Evolutionary conservation across 1,284 basidiomycete species (phyloP).

Genomic region (Puccinia sorghi): DNA sequence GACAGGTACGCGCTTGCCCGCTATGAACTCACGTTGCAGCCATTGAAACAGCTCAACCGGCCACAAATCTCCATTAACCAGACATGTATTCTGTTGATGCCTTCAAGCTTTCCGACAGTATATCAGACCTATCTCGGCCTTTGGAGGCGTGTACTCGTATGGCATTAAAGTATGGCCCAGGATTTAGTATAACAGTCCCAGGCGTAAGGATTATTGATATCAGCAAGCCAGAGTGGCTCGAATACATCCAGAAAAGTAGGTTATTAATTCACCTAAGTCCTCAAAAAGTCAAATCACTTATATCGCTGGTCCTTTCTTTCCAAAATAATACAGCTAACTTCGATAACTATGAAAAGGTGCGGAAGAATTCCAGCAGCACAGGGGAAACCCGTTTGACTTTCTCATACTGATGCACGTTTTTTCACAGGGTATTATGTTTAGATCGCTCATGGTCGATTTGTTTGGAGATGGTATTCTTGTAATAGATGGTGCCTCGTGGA

Average conservation of each 20-base stretch:
- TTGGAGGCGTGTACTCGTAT: background rate
- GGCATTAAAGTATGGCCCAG: slow-evolving; percentile 23
- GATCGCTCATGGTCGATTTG: background rate
- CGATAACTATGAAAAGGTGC: slow-evolving; percentile 34
- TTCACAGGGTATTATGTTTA: background rate
- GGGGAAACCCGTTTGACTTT: background rate
- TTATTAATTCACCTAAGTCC: background rate
- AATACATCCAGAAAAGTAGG: slow-evolving; percentile 48
- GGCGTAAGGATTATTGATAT: slow-evolving; percentile 47
- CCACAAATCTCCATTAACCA: background rate
- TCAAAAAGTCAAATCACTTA: background rate
- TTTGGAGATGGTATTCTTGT: slow-evolving; percentile 21
- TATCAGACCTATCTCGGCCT: background rate
- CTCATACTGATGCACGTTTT: background rate
- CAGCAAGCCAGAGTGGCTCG: slow-evolving; percentile 49
- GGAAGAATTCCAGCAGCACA: background rate
- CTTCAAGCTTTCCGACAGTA: background rate
- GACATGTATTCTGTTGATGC: background rate
- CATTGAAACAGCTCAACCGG: background rate
- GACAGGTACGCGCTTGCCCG: slow-evolving; percentile 5
- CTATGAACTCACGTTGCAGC: background rate
- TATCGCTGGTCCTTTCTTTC: background rate
- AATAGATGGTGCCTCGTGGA: slow-evolving; percentile 13
- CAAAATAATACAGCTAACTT: slow-evolving; percentile 19
- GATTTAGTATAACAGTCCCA: slow-evolving; percentile 26